Conservation (phyloP, 495 filamentous ascomycete genomes). For the Penicillium chermesinum region DNA sequence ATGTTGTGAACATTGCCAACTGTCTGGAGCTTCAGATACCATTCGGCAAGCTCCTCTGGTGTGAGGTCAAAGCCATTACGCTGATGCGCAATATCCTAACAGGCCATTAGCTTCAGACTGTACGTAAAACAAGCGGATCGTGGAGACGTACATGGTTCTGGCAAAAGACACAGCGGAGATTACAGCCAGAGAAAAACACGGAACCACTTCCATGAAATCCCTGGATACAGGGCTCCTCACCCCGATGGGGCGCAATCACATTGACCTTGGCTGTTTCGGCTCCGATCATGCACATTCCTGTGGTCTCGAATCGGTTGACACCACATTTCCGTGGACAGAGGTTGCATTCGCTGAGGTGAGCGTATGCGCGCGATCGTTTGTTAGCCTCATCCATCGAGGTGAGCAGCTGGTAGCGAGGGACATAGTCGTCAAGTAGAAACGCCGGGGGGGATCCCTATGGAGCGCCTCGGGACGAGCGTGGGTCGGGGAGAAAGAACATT, state of each 20-base stretch:
- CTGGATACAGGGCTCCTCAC: conserved; percentile 67
- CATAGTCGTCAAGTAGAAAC: conserved; percentile 69
- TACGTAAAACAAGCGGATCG: not conserved
- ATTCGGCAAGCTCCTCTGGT: conserved; percentile 67
- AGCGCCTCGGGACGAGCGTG: conserved; percentile 21
- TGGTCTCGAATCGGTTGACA: conserved; percentile 67
- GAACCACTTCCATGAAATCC: conserved; percentile 68
- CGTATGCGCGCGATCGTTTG: conserved; percentile 62
- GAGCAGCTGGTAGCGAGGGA: conserved; percentile 59
- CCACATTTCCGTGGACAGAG: conserved; percentile 69
- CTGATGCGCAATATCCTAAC: conserved; percentile 64
- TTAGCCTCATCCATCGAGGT: conserved; percentile 53
- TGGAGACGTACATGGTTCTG: conserved; percentile 56
- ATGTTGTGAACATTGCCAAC: conserved; percentile 72
- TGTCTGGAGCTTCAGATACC: conserved; percentile 69
- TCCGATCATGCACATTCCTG: conserved; percentile 70
- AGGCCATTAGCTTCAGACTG: not conserved
- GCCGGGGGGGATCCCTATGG: conserved; percentile 69
- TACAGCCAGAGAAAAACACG: conserved; percentile 73
- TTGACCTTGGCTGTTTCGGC: conserved; percentile 66
- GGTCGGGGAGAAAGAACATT: not conserved
- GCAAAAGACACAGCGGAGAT: conserved; percentile 74
- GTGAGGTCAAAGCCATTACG: conserved; percentile 69
- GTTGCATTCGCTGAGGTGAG: conserved; percentile 68
- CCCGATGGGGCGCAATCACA: conserved; percentile 60